A percentile compares a stretch with the other conserved stretches of the same genome.
phyloP scores from a whole-genome alignment of 2,329 filamentous ascomycete species.

The Zasmidium citrigriseum region DNA sequence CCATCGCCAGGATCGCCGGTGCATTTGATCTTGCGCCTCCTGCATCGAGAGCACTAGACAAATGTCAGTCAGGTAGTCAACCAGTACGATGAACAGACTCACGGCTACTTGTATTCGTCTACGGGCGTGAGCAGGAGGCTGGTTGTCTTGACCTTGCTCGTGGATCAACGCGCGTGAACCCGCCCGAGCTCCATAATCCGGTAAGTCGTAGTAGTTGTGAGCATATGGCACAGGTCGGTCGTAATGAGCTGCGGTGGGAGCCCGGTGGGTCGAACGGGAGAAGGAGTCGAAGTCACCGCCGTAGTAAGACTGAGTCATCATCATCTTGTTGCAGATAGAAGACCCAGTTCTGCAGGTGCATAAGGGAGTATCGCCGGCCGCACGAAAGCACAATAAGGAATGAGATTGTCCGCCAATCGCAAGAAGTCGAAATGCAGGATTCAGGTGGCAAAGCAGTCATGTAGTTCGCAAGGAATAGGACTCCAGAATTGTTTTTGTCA shows the following conservation, averaged over 20 bases:
- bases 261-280: constrained; percentile 24
- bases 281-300: constrained; percentile 29
- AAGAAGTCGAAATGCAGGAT: neutral
- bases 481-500: constrained; percentile 10
- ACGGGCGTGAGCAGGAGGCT: constrained; percentile 39
- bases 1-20: constrained; percentile 79
- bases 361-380: constrained; percentile 9
- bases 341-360: constrained; percentile 19
- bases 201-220: constrained; percentile 26
- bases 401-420: constrained; percentile 3
- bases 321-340: constrained; percentile 24
- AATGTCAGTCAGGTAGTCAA: constrained; percentile 11
- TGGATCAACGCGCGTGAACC: constrained; percentile 28
- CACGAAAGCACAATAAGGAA: constrained; percentile 9
- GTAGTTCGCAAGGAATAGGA: constrained; percentile 11
- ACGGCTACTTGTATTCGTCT: constrained; percentile 58
- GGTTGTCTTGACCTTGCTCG: constrained; percentile 38
- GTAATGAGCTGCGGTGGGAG: constrained; percentile 26
- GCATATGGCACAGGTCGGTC: constrained; percentile 28
- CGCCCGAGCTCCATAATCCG: constrained; percentile 24
- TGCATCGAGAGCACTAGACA: constrained; percentile 78
- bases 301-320: constrained; percentile 34
- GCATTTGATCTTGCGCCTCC: constrained; percentile 92
- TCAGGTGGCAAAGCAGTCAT: constrained; percentile 9
- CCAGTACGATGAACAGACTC: constrained; percentile 26